Evolutionary conservation across 768 basidiomycete genomes (phyloP), one percentile per base, ranked within the genome.

Genomic region (Tricholoma matsutake): DNA sequence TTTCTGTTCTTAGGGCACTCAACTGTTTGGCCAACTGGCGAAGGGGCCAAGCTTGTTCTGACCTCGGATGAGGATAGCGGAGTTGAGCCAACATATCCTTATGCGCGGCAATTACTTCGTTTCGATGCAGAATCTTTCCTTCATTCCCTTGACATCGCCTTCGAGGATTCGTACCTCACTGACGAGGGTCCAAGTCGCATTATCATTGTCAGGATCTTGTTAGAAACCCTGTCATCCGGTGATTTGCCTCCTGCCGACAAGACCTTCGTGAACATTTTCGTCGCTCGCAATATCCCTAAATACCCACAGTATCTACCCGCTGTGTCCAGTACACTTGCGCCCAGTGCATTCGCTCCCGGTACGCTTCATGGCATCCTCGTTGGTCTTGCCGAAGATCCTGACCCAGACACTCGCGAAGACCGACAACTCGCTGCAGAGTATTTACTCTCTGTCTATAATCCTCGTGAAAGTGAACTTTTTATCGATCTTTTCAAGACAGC

Each of bases 111-210:
- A 11, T 78, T 98, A 1, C 81, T 98, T 6, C 85, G 81, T 6
- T 96, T 96, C 69, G 95, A 98, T 69, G 83, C 96, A 9, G 97
- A 99, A 73, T 91, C 94, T 0, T 91, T 96, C 71, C 85, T 99
- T 9, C 94, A 99, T 71, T 86, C 91, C 2, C 79, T 99, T 62
- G 97, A 99, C 72, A 86, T 95, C 61, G 94, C 92, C 0, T 96
- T 98, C 65, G 97, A 99, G 72, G 95, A 98, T 65, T 73, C 88
- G 1, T 96, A 90, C 75, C 83, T 98, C 32, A 94, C 96, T 70
- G 91, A 92, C 59, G 83, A 89, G 45, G 76, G 79, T 28, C 81
- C 89, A 56, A 91, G 81, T 64, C 89, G 96, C 35, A 86, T 95
- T 41, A 81, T 89, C 60, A 87, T 98, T 64, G 79, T 96, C 68